These are phyloP conservation scores for Pseudocercospora musae DNA, from an alignment of 2,329 filamentous ascomycete species.

Conservation along the genomic window DNA sequence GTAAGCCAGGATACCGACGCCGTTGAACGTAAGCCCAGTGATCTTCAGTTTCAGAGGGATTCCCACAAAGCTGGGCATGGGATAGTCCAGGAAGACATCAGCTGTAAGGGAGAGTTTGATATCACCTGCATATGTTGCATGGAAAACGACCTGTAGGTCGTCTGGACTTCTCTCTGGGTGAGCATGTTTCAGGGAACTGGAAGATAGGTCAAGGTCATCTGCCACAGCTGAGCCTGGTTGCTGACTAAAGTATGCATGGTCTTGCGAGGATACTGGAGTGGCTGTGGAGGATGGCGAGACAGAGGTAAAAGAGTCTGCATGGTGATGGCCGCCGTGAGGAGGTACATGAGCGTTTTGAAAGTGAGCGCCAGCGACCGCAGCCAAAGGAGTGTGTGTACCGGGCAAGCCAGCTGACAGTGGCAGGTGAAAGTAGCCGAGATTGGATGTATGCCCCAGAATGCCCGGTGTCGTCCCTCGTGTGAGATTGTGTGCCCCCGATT, in stretches of 20 bases:
- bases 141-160: conserved; percentile 88
- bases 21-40: conserved; percentile 91
- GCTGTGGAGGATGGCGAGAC: conserved; percentile 47
- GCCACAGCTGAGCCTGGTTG: conserved; percentile 17
- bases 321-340: conserved; percentile 33
- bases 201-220: conserved; percentile 25
- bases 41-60: conserved; percentile 94
- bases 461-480: conserved; percentile 54
- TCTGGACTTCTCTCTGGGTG: conserved; percentile 74
- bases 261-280: conserved; percentile 45
- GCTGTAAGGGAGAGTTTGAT: conserved; percentile 85
- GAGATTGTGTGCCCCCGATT: conserved; percentile 35
- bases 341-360: conserved; percentile 46
- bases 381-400: conserved; percentile 74
- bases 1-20: conserved; percentile 85
- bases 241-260: conserved; percentile 28
- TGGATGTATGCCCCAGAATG: conserved; percentile 67
- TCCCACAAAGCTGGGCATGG: conserved; percentile 96
- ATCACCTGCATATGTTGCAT: conserved; percentile 84
- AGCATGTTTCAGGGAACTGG: conserved; percentile 46
- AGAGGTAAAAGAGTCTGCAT: conserved; percentile 44
- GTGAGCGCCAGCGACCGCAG: conserved; percentile 72
- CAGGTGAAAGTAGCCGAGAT: conserved; percentile 78
- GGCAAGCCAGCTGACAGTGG: conserved; percentile 69
- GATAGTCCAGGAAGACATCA: conserved; percentile 94